phyloP scores from a whole-genome alignment of 495 filamentous ascomycete genomes.

The Astrothelium macrocarpum region DNA sequence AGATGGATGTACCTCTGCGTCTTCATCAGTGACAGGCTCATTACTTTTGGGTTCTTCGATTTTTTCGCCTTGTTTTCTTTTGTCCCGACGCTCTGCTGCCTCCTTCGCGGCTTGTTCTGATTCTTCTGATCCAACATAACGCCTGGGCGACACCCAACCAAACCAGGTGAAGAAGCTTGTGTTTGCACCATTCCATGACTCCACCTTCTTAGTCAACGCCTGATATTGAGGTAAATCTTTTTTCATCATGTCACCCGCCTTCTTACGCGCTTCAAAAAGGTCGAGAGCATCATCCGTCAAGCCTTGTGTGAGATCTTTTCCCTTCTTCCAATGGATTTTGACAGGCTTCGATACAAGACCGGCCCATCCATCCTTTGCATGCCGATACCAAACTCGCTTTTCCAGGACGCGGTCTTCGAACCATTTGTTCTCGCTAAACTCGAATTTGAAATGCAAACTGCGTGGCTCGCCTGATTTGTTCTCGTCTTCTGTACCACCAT shows the following conservation, averaged over 20 bases:
- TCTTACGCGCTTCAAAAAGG: conserved; percentile 57
- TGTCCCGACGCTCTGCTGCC: conserved; percentile 49
- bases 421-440: conserved; percentile 59
- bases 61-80: conserved; percentile 46
- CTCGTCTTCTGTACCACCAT: conserved; percentile 23
- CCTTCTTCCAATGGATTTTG: conserved; percentile 76
- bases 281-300: conserved; percentile 60
- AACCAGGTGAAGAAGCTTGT: conserved; percentile 84
- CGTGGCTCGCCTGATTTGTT: conserved; percentile 50
- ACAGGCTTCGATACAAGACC: conserved; percentile 80
- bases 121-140: conserved; percentile 59
- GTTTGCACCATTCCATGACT: conserved; percentile 45
- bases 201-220: conserved; percentile 46
- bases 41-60: conserved; percentile 46
- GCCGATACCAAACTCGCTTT: conserved; percentile 83
- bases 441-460: conserved; percentile 50
- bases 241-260: conserved; percentile 42
- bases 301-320: conserved; percentile 72
- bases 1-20: conserved; percentile 66
- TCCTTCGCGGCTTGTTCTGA: conserved; percentile 47
- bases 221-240: conserved; percentile 42
- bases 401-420: conserved; percentile 66
- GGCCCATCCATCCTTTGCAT: conserved; percentile 50
- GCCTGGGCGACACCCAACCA: conserved; percentile 52
- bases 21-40: conserved; percentile 42